Evolutionary conservation across 306 rosid genomes (phyloP), one percentile per base, ranked within the genome.

Genomic region (Pyrus bretschneideri): DNA sequence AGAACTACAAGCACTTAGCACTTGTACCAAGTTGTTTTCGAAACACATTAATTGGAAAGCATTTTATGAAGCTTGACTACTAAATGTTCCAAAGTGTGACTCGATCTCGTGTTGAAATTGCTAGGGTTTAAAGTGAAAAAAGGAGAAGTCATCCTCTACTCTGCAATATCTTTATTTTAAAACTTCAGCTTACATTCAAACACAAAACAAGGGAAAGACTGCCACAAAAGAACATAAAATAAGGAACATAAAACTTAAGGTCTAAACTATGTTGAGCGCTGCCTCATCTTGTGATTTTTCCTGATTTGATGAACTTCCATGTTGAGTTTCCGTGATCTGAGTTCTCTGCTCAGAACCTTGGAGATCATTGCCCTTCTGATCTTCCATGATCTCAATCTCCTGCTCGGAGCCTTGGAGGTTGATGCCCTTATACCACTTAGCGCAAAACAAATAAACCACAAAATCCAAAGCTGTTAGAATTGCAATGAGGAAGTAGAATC

Each of bases 401-500:
- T 74, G 66, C 25, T 38, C 76, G 18, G 42, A 35, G 8, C 25
- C 76, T 11, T 82, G 63, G 18, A 82, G 72, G 31, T 51, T 77
- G 14, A 87, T 81, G 40, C 69, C 64, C 77, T 84, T 87, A 75
- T 87, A 87, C 86, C 91, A 82, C 81, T 81, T 87, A 30, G 91
- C 91, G 68, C 87, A 78, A 4, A 67, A 80, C 51, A 91, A 73
- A 38, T 88, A 88, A 45, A 82, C 70, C 1, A 77, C 64, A 59
- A 88, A 84, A 68, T 91, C 91, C 13, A 87, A 3, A 22, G 86
- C 82, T 49, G 91, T 79, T 42, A 91, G 64, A 0, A 51, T 83
- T 38, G 93, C 96, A 59, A 88, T 79, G 67, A 91, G 87, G 84
- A 91, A 91, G 83, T 52, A 91, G 85, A 88, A 91, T 69, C 96